These are phyloP conservation scores for Millerago galiae DNA, from an alignment of 805 yeast genomes.

Conservation along the genomic window DNA sequence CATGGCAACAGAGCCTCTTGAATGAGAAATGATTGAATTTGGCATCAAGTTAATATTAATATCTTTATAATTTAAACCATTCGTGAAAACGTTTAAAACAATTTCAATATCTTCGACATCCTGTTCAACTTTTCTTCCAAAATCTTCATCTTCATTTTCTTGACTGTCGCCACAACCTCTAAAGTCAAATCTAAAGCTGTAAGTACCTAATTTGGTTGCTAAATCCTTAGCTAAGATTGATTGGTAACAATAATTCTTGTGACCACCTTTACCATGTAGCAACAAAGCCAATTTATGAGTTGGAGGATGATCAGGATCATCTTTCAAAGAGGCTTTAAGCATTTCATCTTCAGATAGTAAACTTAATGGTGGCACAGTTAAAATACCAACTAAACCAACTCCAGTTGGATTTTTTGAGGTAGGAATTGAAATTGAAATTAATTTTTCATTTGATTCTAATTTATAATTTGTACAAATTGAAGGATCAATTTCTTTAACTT, in stretches of 20 bases:
- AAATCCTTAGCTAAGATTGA: conserved; percentile 52
- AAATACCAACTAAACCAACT: conserved; percentile 30
- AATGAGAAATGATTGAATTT: conserved; percentile 65
- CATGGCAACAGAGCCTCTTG: conserved; percentile 74
- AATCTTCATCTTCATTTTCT: conserved; percentile 22
- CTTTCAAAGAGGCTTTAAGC: conserved; percentile 6
- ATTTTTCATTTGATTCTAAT: conserved; percentile 20
- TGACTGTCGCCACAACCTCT: conserved; percentile 80
- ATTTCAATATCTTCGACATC: conserved; percentile 65
- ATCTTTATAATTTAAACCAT: conserved; percentile 22
- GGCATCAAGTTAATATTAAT: conserved; percentile 39
- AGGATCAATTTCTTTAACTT: conserved; percentile 13
- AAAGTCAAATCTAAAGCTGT: conserved; percentile 74
- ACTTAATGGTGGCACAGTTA: conserved; percentile 28
- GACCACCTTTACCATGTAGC: conserved; percentile 84
- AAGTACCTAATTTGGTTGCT: conserved; percentile 53
- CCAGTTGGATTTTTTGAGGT: conserved; percentile 17
- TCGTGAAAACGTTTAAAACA: conserved; percentile 27
- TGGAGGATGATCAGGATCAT: conserved; percentile 24
- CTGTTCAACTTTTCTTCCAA: conserved; percentile 53
- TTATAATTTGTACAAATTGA: conserved; percentile 18
- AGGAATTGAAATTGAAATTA: conserved; percentile 21
- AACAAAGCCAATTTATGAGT: conserved; percentile 52
- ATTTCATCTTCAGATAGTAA: conserved; percentile 16
- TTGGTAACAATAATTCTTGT: conserved; percentile 74